Evolutionary conservation across 495 filamentous ascomycete genomes (phyloP), one percentile per base, ranked within the genome.

Genomic region (Apodospora peruviana): DNA sequence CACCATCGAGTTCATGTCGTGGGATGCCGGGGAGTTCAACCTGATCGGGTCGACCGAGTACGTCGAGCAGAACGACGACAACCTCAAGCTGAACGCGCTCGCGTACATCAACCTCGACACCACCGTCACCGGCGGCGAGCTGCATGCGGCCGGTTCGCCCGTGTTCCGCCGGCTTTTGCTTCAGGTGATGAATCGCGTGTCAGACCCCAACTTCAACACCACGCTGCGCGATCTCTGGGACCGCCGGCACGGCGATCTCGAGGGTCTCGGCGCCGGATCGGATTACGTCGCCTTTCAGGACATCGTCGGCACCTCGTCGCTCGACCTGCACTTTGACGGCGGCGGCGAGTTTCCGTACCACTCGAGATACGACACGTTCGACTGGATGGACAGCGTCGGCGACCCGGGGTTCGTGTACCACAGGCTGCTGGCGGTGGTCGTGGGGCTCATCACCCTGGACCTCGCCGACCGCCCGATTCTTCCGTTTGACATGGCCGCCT

Each of bases 11-110:
- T 98, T 98, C 63, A 86, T 87, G 51, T 94, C 87, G 34, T 98
- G 94, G 93, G 93, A 98, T 62, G 93, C 76, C 23, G 84, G 84
- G 56, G 89, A 91, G 64, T 96, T 95, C 68, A 97, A 97, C 64
- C 65, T 91, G 27, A 90, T 96, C 45, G 93, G 93, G 12, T 93
- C 88, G 9, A 97, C 94, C 18, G 94, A 98, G 62, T 90, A 88
- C 56, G 91, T 97, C 32, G 93, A 98, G 69, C 87, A 94, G 37
- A 86, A 94, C 50, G 72, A 95, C 0, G 84, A 89, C 0, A 80
- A 77, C 71, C 77, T 97, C 8, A 82, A 80, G 27, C 74, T 72
- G 39, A 70, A 90, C 17, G 88, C 84, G 0, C 78, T 88, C 42
- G 91, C 88, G 5, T 98, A 98, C 63, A 71, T 98, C 51, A 98